Percentiles rank a stretch among this genome's conserved stretches.
phyloP scores from a whole-genome alignment of 2,329 filamentous ascomycete species.

The Coleophoma crateriformis region DNA sequence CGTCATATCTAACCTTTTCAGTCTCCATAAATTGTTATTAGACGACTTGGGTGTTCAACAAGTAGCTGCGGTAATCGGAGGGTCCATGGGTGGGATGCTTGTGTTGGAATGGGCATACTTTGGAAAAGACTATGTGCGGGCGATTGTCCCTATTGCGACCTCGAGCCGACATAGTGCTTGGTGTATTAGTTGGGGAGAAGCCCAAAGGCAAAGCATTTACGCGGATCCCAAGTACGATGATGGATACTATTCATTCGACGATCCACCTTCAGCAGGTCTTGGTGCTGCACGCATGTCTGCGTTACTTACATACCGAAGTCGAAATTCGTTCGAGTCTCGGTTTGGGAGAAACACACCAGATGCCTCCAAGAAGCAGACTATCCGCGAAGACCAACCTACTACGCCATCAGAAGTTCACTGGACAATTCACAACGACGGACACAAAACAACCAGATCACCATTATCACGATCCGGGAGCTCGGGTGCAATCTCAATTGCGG shows the following conservation, averaged over 20 bases:
- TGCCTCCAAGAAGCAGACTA: constrained; percentile 75
- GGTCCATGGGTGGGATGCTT: constrained; percentile 85
- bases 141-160: constrained; percentile 78
- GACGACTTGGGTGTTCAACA: constrained; percentile 77
- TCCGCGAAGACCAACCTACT: constrained; percentile 59
- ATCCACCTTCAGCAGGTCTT: constrained; percentile 81
- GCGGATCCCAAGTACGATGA: constrained; percentile 98
- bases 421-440: constrained; percentile 78
- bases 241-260: constrained; percentile 84
- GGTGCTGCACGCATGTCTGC: constrained; percentile 96
- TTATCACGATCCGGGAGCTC: constrained; percentile 38
- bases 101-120: constrained; percentile 91
- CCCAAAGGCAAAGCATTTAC: constrained; percentile 90
- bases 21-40: constrained; percentile 72
- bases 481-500: constrained; percentile 12
- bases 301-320: constrained; percentile 89
- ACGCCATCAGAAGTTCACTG: constrained; percentile 62
- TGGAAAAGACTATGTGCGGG: constrained; percentile 77
- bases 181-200: constrained; percentile 89
- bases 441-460: constrained; percentile 52
- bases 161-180: constrained; percentile 81
- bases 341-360: constrained; percentile 93
- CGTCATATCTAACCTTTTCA: constrained; percentile 23
- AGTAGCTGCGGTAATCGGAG: constrained; percentile 73
- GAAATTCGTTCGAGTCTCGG: constrained; percentile 92